A percentile compares a stretch with the other conserved stretches of the same genome.
Evolutionary conservation across 208 protist genomes (phyloP).

Genomic region (Trypanosoma vivax): DNA sequence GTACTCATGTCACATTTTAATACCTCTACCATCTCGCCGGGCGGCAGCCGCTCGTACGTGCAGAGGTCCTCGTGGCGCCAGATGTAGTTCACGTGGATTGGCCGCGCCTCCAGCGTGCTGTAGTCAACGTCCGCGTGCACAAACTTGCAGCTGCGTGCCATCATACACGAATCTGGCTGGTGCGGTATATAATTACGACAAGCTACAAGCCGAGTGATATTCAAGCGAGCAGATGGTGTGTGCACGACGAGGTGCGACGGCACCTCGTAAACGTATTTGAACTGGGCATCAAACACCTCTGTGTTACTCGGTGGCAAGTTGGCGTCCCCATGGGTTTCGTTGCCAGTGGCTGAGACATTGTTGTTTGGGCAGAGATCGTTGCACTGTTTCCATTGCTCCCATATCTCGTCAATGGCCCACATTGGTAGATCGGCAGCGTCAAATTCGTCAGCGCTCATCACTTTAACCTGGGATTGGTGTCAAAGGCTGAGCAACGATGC

Average conservation of each 20-base stretch:
- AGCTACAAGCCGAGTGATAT: constrained; percentile 79
- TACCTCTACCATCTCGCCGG: constrained; percentile 21
- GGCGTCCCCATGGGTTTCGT: background rate
- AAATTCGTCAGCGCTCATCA: background rate
- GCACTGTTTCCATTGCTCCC: constrained; percentile 22
- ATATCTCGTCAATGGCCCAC: constrained; percentile 14
- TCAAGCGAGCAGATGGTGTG: constrained; percentile 56
- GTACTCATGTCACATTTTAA: constrained; percentile 20
- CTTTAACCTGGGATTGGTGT: too few relatives aligned
- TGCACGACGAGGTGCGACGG: constrained; percentile 45
- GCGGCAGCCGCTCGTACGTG: constrained; percentile 60
- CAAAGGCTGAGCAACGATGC: too few relatives aligned
- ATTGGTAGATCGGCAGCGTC: background rate
- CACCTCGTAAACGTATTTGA: constrained; percentile 56
- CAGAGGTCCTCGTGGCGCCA: constrained; percentile 53
- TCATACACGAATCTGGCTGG: constrained; percentile 43
- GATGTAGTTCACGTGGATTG: constrained; percentile 82
- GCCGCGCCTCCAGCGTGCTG: constrained; percentile 33
- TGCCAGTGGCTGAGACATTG: constrained; percentile 1
- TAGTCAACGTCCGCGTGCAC: constrained; percentile 66
- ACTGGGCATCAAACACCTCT: constrained; percentile 64
- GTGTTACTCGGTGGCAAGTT: background rate
- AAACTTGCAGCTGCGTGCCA: constrained; percentile 71
- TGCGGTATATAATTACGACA: constrained; percentile 64
- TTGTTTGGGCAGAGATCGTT: constrained; percentile 10